Base-by-base conservation (phyloP, 2,329 filamentous ascomycete species). In the Fusarium marasasianum region DNA sequence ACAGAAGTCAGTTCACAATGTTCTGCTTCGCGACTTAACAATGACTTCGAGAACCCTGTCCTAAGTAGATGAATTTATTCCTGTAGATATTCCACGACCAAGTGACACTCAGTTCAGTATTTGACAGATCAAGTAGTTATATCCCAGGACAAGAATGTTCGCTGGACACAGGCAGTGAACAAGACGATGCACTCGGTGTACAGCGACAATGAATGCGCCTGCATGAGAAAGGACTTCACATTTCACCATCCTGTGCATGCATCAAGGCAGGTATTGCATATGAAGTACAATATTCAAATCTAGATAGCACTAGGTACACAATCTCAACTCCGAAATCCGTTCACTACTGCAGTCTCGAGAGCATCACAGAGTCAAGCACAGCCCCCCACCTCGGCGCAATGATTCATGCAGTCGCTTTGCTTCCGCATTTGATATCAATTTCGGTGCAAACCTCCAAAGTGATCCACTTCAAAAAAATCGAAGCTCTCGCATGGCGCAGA, bases 351-450 rank as follows among this genome's bases (percentile, higher is more conserved):
- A 26, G 38, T 26, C n/a, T 31, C 24, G 5, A 37, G 11, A 15
- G n/a, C 40, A 37, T n/a, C 48, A 13, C 22, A 45, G 44, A 37
- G 26, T 33, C 57, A 57, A 69, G 24, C 7, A 9, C 17, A 3
- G 33, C 1, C 50, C 13, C 0, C 20, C 10, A 22, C 4, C 22
- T 22, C 54, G 24, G 24, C 37, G 33, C 41, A 61, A 50, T 50
- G 58, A 72, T 61, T 76, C 60, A 67, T 65, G 56, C 54, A 74
- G 48, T 66, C 54, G 47, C 58, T 43, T n/a, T 59, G n/a, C 68
- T 47, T 33, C 35, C 48, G 33, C 41, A 37, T 48, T 64, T 7
- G 61, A 35, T 35, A 4, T 31, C 31, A 13, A 59, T 59, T 58
- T 68, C 68, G 56, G 55, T 26, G 44, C 10, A 53, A 47, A 45